Conservation (phyloP, 108 stramenopile species). For the Skeletonema menzelii region DNA sequence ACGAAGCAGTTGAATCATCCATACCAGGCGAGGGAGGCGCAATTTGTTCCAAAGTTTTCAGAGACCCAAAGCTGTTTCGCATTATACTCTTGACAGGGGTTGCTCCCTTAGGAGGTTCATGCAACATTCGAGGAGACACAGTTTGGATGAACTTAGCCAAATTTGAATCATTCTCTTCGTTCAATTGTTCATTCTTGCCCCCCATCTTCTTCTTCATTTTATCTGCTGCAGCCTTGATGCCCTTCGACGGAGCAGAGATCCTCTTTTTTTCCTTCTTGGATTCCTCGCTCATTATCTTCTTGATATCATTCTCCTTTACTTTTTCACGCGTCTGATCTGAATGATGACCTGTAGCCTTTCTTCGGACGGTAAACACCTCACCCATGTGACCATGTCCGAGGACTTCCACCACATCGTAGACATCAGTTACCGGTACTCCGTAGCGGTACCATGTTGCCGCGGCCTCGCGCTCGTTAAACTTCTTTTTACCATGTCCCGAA, state of each 20-base stretch:
- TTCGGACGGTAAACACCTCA: conserved; percentile 52
- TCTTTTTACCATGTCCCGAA: not conserved
- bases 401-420: conserved; percentile 51
- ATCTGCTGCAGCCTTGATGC: conserved; percentile 17
- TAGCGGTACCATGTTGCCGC: conserved; percentile 55
- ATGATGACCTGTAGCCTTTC: conserved; percentile 49
- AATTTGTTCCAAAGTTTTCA: not conserved
- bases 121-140: not conserved
- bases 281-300: not conserved
- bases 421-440: conserved; percentile 49
- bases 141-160: conserved; percentile 19
- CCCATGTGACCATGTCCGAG: conserved; percentile 57
- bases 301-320: conserved; percentile 11
- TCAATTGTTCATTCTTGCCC: conserved; percentile 7
- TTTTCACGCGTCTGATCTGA: conserved; percentile 25
- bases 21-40: not conserved
- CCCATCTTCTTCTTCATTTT: conserved; percentile 14
- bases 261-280: conserved; percentile 9
- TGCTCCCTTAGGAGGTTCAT: not conserved
- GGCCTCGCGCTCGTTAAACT: conserved; percentile 41
- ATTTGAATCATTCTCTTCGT: conserved; percentile 14
- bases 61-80: not conserved
- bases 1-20: not conserved
- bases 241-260: not conserved
- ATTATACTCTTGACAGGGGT: not conserved